phyloP scores from a whole-genome alignment of 176 grass and related monocot species.

The Hordeum marinum region DNA sequence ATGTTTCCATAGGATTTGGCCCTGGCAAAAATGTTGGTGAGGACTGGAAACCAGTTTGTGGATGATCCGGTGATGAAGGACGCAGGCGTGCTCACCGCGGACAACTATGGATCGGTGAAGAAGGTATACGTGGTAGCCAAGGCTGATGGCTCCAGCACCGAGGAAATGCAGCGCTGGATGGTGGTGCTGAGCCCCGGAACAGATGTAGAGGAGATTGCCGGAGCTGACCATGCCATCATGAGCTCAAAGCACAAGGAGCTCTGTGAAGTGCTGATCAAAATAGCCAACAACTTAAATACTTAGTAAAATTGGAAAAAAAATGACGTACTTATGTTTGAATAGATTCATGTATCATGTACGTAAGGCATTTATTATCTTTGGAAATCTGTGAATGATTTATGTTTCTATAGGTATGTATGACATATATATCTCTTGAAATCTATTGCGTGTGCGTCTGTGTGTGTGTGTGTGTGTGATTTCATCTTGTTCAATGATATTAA shows the following conservation, averaged over 20 bases:
- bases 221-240: constrained; percentile 48
- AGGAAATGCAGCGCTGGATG: constrained; percentile 53
- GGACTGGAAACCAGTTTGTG: constrained; percentile 30
- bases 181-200: constrained; percentile 14
- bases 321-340: too few species aligned
- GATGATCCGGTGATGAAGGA: constrained; percentile 30
- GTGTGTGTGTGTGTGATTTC: too few species aligned
- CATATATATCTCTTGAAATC: too few species aligned
- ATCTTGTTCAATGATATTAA: too few species aligned
- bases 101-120: constrained; percentile 30
- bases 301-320: not conserved
- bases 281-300: not conserved
- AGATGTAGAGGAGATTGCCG: constrained; percentile 19
- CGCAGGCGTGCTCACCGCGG: not conserved
- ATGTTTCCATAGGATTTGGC: constrained; percentile 21
- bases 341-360: not conserved
- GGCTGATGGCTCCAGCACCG: constrained; percentile 23
- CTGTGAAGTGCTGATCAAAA: constrained; percentile 7
- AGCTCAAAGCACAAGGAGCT: constrained; percentile 31
- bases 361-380: not conserved
- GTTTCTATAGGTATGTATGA: too few species aligned
- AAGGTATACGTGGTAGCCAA: constrained; percentile 37
- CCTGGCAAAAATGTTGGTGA: constrained; percentile 35
- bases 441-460: too few species aligned
- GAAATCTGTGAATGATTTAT: too few species aligned